These are phyloP conservation scores for Exutisphaerella laricina DNA, from an alignment of 2,329 filamentous ascomycete species.

Conservation along the genomic window DNA sequence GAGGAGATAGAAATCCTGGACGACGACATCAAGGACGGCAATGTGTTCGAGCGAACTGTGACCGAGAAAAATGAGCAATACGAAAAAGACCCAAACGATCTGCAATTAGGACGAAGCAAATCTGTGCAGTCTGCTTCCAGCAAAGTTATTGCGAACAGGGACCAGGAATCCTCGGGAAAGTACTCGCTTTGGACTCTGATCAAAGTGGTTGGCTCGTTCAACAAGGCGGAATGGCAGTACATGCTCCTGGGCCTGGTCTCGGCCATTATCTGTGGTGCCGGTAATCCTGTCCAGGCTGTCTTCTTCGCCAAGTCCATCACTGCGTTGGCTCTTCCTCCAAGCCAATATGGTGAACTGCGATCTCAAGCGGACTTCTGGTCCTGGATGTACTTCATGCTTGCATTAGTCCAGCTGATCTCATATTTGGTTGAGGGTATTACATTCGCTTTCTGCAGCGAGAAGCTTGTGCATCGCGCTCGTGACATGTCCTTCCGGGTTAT, in stretches of 20 bases:
- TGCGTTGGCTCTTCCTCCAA: conserved; percentile 55
- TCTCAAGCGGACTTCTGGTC: conserved; percentile 78
- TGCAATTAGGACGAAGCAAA: conserved; percentile 50
- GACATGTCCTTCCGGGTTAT: conserved; percentile 79
- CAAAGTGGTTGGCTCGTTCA: conserved; percentile 75
- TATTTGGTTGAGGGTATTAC: conserved; percentile 64
- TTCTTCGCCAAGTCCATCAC: conserved; percentile 87
- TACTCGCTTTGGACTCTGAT: conserved; percentile 72
- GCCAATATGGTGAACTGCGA: conserved; percentile 53
- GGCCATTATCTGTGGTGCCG: conserved; percentile 71
- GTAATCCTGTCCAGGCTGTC: conserved; percentile 70
- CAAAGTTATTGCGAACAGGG: conserved; percentile 55
- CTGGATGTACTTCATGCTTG: conserved; percentile 82
- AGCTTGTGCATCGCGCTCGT: conserved; percentile 75
- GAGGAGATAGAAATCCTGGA: conserved; percentile 25
- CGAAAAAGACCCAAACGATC: conserved; percentile 56
- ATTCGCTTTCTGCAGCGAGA: conserved; percentile 83
- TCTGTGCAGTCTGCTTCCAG: conserved; percentile 59
- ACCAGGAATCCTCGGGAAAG: conserved; percentile 31
- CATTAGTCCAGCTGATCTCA: conserved; percentile 63
- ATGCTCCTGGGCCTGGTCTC: conserved; percentile 72
- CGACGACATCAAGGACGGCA: conserved; percentile 27
- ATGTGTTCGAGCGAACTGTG: conserved; percentile 23
- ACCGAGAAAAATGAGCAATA: conserved; percentile 22
- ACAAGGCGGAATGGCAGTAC: conserved; percentile 61